A percentile compares a stretch with the other conserved stretches of the same genome.
Conservation (phyloP, 306 rosid genomes). For the Vigna radiata region DNA sequence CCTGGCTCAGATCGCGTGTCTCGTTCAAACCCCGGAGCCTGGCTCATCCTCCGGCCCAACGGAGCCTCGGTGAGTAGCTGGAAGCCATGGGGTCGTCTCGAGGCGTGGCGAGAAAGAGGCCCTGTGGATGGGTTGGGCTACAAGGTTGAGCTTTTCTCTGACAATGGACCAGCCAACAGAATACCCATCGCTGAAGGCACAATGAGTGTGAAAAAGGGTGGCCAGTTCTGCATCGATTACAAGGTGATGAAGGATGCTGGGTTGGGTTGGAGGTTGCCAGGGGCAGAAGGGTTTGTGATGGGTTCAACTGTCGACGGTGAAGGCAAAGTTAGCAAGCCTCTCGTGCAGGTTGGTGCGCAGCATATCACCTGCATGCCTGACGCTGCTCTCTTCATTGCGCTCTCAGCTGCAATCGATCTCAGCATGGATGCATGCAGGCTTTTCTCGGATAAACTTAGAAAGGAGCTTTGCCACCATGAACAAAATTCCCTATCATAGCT, state of each 20-base stretch:
- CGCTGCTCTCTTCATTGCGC: conserved; percentile 77
- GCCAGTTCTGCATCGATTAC: conserved; percentile 76
- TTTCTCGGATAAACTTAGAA: conserved; percentile 78
- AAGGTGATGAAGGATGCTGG: conserved; percentile 52
- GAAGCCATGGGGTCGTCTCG: conserved; percentile 94
- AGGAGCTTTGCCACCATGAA: conserved; percentile 68
- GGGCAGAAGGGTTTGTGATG: conserved; percentile 80
- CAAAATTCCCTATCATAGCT: conserved; percentile 52
- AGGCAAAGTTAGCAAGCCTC: conserved; percentile 80
- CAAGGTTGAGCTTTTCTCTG: conserved; percentile 79
- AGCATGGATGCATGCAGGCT: conserved; percentile 91
- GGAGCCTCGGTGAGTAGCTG: conserved; percentile 72
- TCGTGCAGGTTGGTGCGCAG: conserved; percentile 75
- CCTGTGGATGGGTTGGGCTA: conserved; percentile 79
- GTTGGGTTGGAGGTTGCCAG: conserved; percentile 54
- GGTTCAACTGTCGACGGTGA: conserved; percentile 82
- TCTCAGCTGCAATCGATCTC: conserved; percentile 83
- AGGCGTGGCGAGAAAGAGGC: conserved; percentile 94
- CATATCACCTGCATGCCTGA: conserved; percentile 87
- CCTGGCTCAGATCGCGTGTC: conserved; percentile 80
- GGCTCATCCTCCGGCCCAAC: conserved; percentile 89
- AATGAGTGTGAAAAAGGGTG: conserved; percentile 71
- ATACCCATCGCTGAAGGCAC: conserved; percentile 79
- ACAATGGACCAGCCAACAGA: conserved; percentile 57
- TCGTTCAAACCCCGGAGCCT: conserved; percentile 78